Conservation (phyloP, 2,329 filamentous ascomycete species). For the Botrytis galanthina region DNA sequence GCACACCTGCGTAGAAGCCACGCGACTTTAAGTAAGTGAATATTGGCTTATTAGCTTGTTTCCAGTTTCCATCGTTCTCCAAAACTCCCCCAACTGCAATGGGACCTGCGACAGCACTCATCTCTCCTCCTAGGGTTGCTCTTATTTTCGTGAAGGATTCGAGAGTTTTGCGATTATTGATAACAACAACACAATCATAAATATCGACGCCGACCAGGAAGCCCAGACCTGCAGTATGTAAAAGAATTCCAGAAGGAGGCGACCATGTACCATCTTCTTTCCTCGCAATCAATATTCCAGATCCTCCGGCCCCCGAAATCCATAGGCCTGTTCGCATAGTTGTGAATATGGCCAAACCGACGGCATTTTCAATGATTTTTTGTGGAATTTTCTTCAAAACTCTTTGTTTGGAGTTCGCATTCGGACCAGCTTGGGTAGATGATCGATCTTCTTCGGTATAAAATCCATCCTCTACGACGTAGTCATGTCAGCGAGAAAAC, state of each 20-base stretch:
- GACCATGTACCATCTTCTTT: slow-evolving; percentile 83
- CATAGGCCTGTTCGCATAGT: slow-evolving; percentile 93
- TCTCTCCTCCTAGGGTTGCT: slow-evolving; percentile 77
- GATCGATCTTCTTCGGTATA: slow-evolving; percentile 52
- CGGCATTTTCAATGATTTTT: slow-evolving; percentile 82
- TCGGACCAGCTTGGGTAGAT: slow-evolving; percentile 38
- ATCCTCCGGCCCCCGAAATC: slow-evolving; percentile 87
- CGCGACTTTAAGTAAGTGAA: slow-evolving; percentile 88
- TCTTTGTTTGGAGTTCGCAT: slow-evolving; percentile 54
- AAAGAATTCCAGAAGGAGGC: slow-evolving; percentile 82
- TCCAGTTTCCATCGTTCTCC: slow-evolving; percentile 39
- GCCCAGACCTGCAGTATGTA: slow-evolving; percentile 84
- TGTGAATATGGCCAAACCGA: slow-evolving; percentile 89
- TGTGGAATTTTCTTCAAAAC: slow-evolving; percentile 76
- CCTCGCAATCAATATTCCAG: slow-evolving; percentile 82
- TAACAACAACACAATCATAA: slow-evolving; percentile 91
- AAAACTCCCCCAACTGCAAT: slow-evolving; percentile 52
- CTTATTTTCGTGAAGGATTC: slow-evolving; percentile 78
- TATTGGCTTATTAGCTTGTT: slow-evolving; percentile 64
- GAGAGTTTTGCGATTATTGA: slow-evolving; percentile 80
- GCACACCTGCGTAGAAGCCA: slow-evolving; percentile 83
- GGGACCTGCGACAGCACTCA: slow-evolving; percentile 74
- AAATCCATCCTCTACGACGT: slow-evolving; percentile 61
- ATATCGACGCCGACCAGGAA: slow-evolving; percentile 91
- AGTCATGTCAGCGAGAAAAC: slow-evolving; percentile 9